Evolutionary conservation across 2,329 filamentous ascomycete genomes (phyloP), one percentile per base, ranked within the genome.

Genomic region (Diaporthe ilicicola): DNA sequence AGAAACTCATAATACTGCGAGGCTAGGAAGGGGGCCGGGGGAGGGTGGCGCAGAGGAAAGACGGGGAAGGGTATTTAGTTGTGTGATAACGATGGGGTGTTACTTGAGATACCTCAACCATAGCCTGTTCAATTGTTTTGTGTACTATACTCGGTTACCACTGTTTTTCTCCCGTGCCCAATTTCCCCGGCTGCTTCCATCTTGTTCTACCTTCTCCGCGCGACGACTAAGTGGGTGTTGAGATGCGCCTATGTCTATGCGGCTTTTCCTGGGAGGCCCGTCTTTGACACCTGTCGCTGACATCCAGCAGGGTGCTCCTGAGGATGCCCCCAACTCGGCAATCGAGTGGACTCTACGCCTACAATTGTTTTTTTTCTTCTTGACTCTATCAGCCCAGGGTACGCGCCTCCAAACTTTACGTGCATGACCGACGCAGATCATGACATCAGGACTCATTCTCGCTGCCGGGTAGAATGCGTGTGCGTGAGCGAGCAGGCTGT

Each of bases 31-130:
- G 44, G 54, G 29, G 29, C 42, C 15, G 37, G 22, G 24, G 32
- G 13, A 48, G 53, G 22, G 59, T 4, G 46, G 61, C 44, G 51
- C 54, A 70, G 42, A 62, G 22, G 32, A 44, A 44, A 37, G 50
- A 32, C 46, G 70, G 13, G 12, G 12, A 53, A 61, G 42, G 64
- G 46, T 32, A 22, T 42, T 53, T 34, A 67, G 54, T 65, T 70
- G 55, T 48, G 71, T 72, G 71, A 46, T 68, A 68, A 71, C 56
- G 70, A 68, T 46, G 71, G 34, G 71, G 62, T 67, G 71, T 50
- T 64, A 72, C 69, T 68, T 68, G 68, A 72, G 71, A 72, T 72
- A 72, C 71, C 71, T 72, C 68, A 65, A 72, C 71, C 71, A 72
- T 72, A 72, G 71, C 71, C 71, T 72, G 71, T 72, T 72, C 71